Conservation (phyloP, 2,329 filamentous ascomycete genomes). For the Venturiaceae sp. region DNA sequence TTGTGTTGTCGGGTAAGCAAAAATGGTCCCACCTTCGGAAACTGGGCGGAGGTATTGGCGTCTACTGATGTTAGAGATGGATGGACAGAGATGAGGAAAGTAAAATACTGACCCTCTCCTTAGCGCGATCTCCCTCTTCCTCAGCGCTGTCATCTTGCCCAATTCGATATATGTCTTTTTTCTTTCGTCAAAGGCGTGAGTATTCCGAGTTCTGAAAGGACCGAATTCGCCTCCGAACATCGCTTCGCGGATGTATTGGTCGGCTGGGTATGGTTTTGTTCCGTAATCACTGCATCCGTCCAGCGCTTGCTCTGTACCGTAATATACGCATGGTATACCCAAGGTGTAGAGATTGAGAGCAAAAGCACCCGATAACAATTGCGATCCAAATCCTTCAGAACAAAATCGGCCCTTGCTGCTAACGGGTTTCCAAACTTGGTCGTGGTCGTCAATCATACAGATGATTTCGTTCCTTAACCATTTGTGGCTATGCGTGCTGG, state of each 20-base stretch:
- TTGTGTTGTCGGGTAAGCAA: conserved; percentile 9
- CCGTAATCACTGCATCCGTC: conserved; percentile 11
- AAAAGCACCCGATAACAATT: conserved; percentile 11
- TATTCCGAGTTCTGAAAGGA: conserved; percentile 13
- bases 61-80: not conserved
- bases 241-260: conserved; percentile 17
- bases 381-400: conserved; percentile 8
- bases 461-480: conserved; percentile 17
- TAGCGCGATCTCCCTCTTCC: not conserved
- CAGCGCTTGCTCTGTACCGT: conserved; percentile 17
- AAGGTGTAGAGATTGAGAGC: conserved; percentile 14
- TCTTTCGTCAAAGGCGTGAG: conserved; percentile 15
- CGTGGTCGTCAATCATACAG: conserved; percentile 14
- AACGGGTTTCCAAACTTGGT: conserved; percentile 10
- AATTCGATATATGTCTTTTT: not conserved
- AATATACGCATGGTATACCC: conserved; percentile 18
- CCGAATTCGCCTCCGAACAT: conserved; percentile 17
- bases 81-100: not conserved
- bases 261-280: not conserved
- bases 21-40: not conserved
- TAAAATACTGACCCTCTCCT: not conserved
- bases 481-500: conserved; percentile 12
- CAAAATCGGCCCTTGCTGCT: conserved; percentile 15
- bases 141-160: not conserved
- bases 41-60: conserved; percentile 3